Evolutionary conservation across 108 stramenopile species (phyloP).

Genomic region (Nitzschia sp.): DNA sequence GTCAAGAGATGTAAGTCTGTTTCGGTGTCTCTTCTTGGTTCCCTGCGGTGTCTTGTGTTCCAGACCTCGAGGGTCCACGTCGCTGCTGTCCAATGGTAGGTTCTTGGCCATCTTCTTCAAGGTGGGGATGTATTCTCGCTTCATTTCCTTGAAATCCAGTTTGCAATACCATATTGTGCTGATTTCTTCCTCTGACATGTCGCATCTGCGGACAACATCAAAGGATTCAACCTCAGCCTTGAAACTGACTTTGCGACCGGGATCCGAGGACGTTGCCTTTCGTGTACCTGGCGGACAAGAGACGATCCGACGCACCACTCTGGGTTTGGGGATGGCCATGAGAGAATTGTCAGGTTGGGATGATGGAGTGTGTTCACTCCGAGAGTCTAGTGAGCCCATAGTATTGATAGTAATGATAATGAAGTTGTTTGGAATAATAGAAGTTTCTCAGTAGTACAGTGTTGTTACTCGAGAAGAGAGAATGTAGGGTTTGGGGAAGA

Average conservation of each 20-base stretch:
- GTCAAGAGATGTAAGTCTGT: slow-evolving; percentile 7
- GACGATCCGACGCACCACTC: slow-evolving; percentile 3
- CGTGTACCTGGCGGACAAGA: slow-evolving; percentile 1
- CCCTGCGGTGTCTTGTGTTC: slow-evolving; percentile 22
- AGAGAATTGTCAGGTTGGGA: background rate
- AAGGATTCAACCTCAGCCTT: background rate
- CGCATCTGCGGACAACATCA: slow-evolving; percentile 9
- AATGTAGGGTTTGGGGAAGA: no score
- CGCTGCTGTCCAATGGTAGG: background rate
- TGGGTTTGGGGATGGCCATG: background rate
- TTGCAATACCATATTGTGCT: slow-evolving; percentile 13
- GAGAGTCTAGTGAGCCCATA: slow-evolving; percentile 5
- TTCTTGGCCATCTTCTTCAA: slow-evolving; percentile 21
- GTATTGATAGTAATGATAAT: no score
- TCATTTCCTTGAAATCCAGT: slow-evolving; percentile 13
- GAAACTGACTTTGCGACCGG: background rate
- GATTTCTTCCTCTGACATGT: slow-evolving; percentile 14
- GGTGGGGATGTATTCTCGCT: slow-evolving; percentile 12
- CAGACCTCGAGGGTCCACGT: slow-evolving; percentile 10
- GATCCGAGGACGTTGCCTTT: background rate
- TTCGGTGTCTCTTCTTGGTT: slow-evolving; percentile 17
- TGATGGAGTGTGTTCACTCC: slow-evolving; percentile 14
- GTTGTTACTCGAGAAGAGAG: no score
- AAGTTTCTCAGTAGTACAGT: no score
- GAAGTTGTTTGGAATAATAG: no score